Evolutionary conservation across 2,329 filamentous ascomycete species (phyloP).

Genomic region (Monilinia fructicola): DNA sequence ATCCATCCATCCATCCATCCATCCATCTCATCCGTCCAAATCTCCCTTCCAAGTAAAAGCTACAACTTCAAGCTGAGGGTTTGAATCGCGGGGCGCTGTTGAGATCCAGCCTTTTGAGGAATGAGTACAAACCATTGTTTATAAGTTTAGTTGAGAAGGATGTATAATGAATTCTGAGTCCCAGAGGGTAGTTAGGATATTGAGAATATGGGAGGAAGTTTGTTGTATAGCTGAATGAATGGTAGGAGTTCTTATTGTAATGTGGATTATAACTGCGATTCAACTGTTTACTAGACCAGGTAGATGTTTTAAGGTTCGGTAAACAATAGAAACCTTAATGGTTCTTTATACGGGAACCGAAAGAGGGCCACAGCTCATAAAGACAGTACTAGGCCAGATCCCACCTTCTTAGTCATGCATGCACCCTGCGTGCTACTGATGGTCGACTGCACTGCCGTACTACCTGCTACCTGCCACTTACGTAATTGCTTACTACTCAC

Average conservation of each 20-base stretch:
- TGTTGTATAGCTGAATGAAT: too few relatives aligned
- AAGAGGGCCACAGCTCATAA: too few relatives aligned
- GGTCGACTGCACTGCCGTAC: too few relatives aligned
- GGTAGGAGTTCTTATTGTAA: slow-evolving; percentile 4
- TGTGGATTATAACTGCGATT: slow-evolving; percentile 16
- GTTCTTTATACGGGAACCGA: slow-evolving; percentile 11
- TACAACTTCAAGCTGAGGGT: background rate
- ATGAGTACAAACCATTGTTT: background rate
- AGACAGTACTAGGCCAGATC: too few relatives aligned
- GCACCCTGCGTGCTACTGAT: too few relatives aligned
- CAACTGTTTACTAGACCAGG: slow-evolving; percentile 1
- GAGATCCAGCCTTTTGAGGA: background rate
- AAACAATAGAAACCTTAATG: slow-evolving; percentile 12
- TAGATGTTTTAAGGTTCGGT: slow-evolving; percentile 13
- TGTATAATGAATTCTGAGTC: background rate
- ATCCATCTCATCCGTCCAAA: background rate
- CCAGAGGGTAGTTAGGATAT: slow-evolving; percentile 1
- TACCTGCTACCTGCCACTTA: too few relatives aligned
- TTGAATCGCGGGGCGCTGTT: slow-evolving; percentile 8
- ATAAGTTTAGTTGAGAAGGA: background rate
- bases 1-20: background rate
- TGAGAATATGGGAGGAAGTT: slow-evolving; percentile 1
- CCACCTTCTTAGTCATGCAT: too few relatives aligned
- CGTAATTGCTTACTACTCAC: too few relatives aligned
- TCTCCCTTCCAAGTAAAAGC: background rate